phyloP scores from a whole-genome alignment of 1,284 basidiomycete species.

The Trichosporon ovoides region DNA sequence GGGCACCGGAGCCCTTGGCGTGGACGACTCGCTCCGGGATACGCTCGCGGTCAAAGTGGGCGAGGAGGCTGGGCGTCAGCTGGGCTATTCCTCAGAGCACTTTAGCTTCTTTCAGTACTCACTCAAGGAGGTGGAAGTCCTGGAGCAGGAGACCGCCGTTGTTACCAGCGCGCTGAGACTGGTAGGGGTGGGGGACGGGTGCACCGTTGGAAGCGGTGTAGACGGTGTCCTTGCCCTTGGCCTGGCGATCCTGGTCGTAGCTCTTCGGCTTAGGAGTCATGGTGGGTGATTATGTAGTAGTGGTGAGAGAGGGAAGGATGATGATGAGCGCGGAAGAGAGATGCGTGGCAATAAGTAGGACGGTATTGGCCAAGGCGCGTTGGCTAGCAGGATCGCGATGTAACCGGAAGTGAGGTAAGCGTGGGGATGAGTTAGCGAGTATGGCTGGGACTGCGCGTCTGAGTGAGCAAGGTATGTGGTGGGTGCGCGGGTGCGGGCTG shows the following conservation, averaged over 20 bases:
- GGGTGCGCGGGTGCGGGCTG: too few species aligned
- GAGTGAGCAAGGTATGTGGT: too few species aligned
- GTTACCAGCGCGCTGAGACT: constrained; percentile 66
- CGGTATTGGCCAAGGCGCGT: too few species aligned
- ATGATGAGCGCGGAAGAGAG: not conserved
- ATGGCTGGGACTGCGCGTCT: not conserved
- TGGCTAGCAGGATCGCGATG: too few species aligned
- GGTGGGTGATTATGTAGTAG: not conserved
- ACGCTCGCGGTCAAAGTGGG: constrained; percentile 88
- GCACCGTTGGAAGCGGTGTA: constrained; percentile 84
- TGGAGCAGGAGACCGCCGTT: constrained; percentile 80
- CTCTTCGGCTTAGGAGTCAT: constrained; percentile 1
- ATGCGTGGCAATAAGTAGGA: not conserved
- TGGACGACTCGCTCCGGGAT: constrained; percentile 85
- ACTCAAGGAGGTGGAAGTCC: constrained; percentile 55
- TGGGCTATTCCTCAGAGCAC: too few species aligned
- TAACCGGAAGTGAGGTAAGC: not conserved
- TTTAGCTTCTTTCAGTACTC: not conserved
- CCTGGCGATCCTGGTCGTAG: constrained; percentile 9
- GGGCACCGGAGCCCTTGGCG: constrained; percentile 63
- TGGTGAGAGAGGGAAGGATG: not conserved
- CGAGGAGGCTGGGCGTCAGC: constrained; percentile 57
- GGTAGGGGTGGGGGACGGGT: constrained; percentile 58
- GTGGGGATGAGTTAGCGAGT: too few species aligned
- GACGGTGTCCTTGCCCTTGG: constrained; percentile 22